Base-by-base conservation (phyloP, 164 flowering plant species). In the Saururus chinensis region DNA sequence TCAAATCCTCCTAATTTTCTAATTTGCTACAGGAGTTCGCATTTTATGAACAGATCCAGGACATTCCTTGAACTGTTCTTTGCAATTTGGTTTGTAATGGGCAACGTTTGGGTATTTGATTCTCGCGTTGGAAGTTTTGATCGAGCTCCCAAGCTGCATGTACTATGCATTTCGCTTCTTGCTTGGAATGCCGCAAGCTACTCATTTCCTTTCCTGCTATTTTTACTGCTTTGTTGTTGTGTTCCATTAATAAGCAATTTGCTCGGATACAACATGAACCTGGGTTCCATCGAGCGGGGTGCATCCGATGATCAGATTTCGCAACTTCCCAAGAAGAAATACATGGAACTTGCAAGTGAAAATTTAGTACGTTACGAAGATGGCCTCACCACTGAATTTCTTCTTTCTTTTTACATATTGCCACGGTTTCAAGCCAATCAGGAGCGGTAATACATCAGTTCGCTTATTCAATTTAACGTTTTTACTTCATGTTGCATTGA, bases 51-150 rank as follows among this genome's bases (percentile, higher is more conserved):
- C 82, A 88, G 71, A 71, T 82, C 82, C 56, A 79, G 81, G 60
- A 81, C 88, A 35, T 81, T 78, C 7, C 82, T 89, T 0, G 98
- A 93, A 75, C 88, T 93, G 24, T 86, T 88, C 83, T 89, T 88
- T 61, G 98, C 98, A 17, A 88, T 93, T 65, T 93, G 98, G 98
- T 93, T 93, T 53, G 98, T 93, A 67, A 88, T 89, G 92, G 98
- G 97, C 0, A 93, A 93, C 52, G 92, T 93, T n/a, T 93, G 98
- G 98, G 86, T 89, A 20, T 88, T 89, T 48, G 97, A 89, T 71
- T 71, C 92, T 41, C 86, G 97, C 19, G 75, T 81, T 49, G 83
- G 84, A 8, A 80, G 88, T 4, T 85, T 80, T 71, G 65, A 64
- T 17, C 79, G 68, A 53, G 89, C 96, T 42, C 96, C 98, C 0